Base-by-base conservation (phyloP, 1,284 basidiomycete genomes). In the Rhodotorula sp. region DNA sequence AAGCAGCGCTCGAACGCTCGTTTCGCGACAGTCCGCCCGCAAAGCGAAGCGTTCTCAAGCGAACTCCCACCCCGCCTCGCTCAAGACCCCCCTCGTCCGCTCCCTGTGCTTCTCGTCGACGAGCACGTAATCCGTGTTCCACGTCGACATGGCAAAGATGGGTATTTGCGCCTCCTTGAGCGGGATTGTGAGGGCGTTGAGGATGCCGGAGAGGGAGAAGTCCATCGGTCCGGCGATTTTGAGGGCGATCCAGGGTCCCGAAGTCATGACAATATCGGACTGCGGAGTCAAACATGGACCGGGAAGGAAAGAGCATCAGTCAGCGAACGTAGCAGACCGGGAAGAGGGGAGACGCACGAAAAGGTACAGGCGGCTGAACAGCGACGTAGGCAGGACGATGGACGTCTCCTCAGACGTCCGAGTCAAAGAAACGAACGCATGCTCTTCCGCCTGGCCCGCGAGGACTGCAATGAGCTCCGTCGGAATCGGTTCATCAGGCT, bases 41-140 rank as follows among this genome's bases (percentile, higher is more conserved):
- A n/a, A n/a, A n/a, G n/a, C n/a, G n/a, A n/a, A n/a, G n/a, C n/a
- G n/a, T n/a, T n/a, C 32, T 7, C 17, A 32, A 20, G 30, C 19
- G 24, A 76, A 73, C 19, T 53, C 36, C 76, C 76, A 76, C 2
- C 76, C 74, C 6, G 72, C 72, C 10, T 49, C 15, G 20, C 13
- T 30, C 39, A 76, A 55, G 0, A 61, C 67, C 17, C 47, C 7
- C 27, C 30, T 30, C 20, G 72, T 72, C n/a, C 48, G 51, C 9
- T 55, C 70, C 48, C 53, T 19, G 32, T 73, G 54, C 53, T 62
- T 62, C 48, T 48, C 61, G 22, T 68, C 56, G 53, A 74, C 62
- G 34, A 76, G 64, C 1, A 76, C 68, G 39, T 75, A 76, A 52
- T 77, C 76, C 22, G 76, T 77, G 51, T 75, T 60, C 64, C 61